phyloP scores from a whole-genome alignment of 202 grass and related monocot genomes.

The Musa balbisiana region DNA sequence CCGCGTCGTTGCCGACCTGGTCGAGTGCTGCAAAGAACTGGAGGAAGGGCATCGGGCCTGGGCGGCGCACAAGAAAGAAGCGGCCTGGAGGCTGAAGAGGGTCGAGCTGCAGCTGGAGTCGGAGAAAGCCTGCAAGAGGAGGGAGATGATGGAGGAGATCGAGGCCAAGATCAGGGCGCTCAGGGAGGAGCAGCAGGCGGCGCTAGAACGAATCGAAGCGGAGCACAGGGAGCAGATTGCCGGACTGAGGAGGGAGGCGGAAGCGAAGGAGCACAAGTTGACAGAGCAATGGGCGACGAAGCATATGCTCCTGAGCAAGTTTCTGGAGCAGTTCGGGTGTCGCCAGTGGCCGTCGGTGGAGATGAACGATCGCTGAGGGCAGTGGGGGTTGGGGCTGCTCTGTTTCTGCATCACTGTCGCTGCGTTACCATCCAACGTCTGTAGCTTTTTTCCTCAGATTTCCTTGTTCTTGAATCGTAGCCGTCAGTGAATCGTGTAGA shows the following conservation, averaged over 20 bases:
- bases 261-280: conserved; percentile 85
- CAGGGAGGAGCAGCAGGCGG: conserved; percentile 52
- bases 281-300: conserved; percentile 89
- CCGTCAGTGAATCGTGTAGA: no score
- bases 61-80: conserved; percentile 74
- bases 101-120: conserved; percentile 87
- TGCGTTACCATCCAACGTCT: no score
- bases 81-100: conserved; percentile 68
- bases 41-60: conserved; percentile 77
- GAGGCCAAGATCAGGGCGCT: conserved; percentile 63
- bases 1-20: conserved; percentile 48
- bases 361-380: conserved; percentile 36
- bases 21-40: conserved; percentile 59
- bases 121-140: conserved; percentile 58
- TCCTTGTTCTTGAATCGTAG: no score
- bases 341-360: conserved; percentile 35
- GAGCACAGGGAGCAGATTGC: conserved; percentile 71
- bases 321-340: conserved; percentile 56
- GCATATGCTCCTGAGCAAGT: conserved; percentile 62
- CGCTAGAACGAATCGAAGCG: conserved; percentile 55
- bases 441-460: no score
- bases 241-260: conserved; percentile 62
- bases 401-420: no score
- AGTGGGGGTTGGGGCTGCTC: no score
- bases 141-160: conserved; percentile 67